Evolutionary conservation across 345 rosid species (phyloP).

Genomic region (Heritiera fomes): DNA sequence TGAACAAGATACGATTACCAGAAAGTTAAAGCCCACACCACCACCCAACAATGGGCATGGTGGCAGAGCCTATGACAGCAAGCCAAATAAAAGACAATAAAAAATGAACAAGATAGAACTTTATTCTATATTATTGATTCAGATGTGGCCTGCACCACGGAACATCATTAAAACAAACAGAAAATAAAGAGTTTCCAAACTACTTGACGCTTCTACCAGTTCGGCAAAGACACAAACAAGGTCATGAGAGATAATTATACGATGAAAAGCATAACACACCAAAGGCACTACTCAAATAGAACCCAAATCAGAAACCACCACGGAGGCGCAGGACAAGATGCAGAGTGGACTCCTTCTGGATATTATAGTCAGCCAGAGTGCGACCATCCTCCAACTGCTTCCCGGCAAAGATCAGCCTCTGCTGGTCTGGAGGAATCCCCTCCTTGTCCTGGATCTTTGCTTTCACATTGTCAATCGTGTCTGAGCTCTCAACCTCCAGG

Average conservation of each 20-base stretch:
- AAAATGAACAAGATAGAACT: not conserved
- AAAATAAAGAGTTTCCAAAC: not conserved
- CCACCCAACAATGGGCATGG: too few relatives aligned
- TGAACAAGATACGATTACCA: too few relatives aligned
- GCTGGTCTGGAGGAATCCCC: conserved; percentile 52
- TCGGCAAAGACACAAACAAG: not conserved
- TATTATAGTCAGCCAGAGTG: conserved; percentile 49
- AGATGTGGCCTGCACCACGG: not conserved
- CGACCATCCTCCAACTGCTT: conserved; percentile 54
- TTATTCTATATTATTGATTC: not conserved
- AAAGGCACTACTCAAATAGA: not conserved
- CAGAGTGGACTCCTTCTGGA: conserved; percentile 48
- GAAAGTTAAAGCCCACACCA: too few relatives aligned
- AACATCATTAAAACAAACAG: not conserved
- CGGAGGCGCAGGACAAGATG: conserved; percentile 61
- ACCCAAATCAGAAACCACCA: conserved; percentile 36
- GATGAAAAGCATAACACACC: not conserved
- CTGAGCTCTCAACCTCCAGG: conserved; percentile 50
- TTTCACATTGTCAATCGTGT: conserved; percentile 48
- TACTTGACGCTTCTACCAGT: not conserved
- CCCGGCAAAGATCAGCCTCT: conserved; percentile 46
- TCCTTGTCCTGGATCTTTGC: conserved; percentile 53
- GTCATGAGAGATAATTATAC: not conserved
- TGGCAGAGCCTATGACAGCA: not conserved
- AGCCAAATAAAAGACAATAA: not conserved